These are phyloP conservation scores for Neospora caninum DNA, from an alignment of 169 alveolate genomes.

Conservation along the genomic window DNA sequence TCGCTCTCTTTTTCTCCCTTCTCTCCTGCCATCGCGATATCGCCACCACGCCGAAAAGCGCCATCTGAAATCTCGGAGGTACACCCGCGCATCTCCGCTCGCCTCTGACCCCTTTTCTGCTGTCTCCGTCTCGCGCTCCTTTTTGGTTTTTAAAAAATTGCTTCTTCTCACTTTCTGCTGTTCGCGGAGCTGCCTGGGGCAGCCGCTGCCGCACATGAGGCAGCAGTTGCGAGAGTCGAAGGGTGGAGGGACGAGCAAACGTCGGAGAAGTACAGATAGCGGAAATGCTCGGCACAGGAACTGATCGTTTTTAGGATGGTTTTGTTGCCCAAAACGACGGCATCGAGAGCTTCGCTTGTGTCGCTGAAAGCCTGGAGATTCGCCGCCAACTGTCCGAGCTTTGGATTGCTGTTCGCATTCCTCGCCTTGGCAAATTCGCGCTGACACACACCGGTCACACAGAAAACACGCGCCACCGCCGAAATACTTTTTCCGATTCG, in stretches of 20 bases:
- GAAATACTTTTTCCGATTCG: too few species aligned
- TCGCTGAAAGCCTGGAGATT: constrained; percentile 22
- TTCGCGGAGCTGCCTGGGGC: not conserved
- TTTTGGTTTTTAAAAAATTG: not conserved
- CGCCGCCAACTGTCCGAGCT: not conserved
- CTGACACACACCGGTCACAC: not conserved
- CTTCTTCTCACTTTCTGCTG: not conserved
- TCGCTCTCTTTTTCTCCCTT: too few species aligned
- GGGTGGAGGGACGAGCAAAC: constrained; percentile 10
- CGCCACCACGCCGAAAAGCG: too few species aligned
- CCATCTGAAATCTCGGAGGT: too few species aligned
- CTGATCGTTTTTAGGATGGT: not conserved
- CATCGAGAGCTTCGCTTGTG: constrained; percentile 2
- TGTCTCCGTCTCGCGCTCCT: not conserved
- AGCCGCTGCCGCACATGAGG: not conserved
- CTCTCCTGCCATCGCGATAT: too few species aligned
- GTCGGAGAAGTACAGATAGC: constrained; percentile 8
- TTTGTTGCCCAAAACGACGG: not conserved
- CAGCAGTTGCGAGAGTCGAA: not conserved
- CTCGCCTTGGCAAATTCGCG: not conserved
- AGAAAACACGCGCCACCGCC: not conserved
- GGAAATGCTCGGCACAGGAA: not conserved
- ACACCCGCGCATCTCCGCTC: not conserved
- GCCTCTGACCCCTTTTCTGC: not conserved
- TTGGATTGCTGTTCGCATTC: not conserved